A percentile compares a stretch with the other conserved stretches of the same genome.
phyloP scores from a whole-genome alignment of 257 asterid species.

The Primulina huaijiensis region DNA sequence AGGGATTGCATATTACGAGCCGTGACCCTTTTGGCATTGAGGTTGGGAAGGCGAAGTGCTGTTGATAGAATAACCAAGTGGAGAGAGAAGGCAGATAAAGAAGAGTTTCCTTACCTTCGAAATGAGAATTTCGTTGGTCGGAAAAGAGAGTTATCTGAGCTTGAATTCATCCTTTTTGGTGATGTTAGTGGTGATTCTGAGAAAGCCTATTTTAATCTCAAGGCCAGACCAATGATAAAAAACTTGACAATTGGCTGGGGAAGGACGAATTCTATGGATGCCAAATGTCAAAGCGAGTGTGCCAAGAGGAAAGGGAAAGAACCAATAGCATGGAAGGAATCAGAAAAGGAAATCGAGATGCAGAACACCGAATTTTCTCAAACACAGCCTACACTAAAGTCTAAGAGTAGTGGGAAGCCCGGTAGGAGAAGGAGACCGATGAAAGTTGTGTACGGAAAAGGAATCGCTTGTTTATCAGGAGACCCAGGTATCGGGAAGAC shows the following conservation, averaged over 20 bases:
- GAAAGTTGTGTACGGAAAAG: constrained; percentile 71
- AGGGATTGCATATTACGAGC: constrained; percentile 85
- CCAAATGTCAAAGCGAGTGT: constrained; percentile 43
- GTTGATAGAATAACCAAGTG: constrained; percentile 72
- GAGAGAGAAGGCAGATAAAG: constrained; percentile 78
- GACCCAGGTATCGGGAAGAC: constrained; percentile 87
- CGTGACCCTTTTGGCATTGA: constrained; percentile 80
- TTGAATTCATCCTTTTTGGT: constrained; percentile 82
- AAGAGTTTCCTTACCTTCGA: constrained; percentile 72
- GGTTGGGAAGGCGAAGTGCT: constrained; percentile 87
- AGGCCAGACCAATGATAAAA: constrained; percentile 63
- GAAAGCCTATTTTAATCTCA: constrained; percentile 68
- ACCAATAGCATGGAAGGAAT: constrained; percentile 74
- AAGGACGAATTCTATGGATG: constrained; percentile 62
- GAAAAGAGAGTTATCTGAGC: constrained; percentile 69
- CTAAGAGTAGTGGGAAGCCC: constrained; percentile 39
- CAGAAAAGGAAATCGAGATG: constrained; percentile 82
- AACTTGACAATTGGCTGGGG: constrained; percentile 76
- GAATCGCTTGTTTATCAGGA: constrained; percentile 78
- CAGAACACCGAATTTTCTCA: constrained; percentile 45
- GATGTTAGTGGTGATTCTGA: constrained; percentile 70
- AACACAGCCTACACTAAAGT: constrained; percentile 29
- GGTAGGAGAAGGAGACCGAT: constrained; percentile 53
- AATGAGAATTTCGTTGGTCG: constrained; percentile 83
- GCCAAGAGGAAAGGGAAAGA: constrained; percentile 70